These are phyloP conservation scores for Carex littledalei DNA, from an alignment of 176 grass and related monocot genomes.

Conservation along the genomic window DNA sequence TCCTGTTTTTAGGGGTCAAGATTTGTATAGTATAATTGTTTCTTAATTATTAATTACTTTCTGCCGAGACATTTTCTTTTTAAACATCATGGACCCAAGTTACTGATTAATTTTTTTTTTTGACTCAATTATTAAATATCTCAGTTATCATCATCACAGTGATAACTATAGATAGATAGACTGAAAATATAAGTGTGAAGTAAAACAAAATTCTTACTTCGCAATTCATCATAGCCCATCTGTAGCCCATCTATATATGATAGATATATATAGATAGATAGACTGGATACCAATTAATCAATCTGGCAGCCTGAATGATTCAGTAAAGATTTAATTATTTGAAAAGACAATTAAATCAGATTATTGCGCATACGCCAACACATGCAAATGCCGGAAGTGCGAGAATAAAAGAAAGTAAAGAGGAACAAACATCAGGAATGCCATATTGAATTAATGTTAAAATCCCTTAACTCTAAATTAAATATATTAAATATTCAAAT, in stretches of 20 bases:
- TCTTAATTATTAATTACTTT: conserved; percentile 1
- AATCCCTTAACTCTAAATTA: background rate
- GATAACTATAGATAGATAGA: too few relatives aligned
- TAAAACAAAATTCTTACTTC: too few relatives aligned
- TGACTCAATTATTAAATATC: background rate
- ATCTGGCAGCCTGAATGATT: too few relatives aligned
- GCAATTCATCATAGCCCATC: too few relatives aligned
- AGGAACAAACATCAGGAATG: background rate
- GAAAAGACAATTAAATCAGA: background rate
- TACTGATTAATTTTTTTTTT: background rate
- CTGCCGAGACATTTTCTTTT: background rate
- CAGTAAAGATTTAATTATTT: background rate
- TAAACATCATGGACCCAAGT: background rate
- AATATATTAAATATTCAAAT: too few relatives aligned
- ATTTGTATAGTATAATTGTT: background rate
- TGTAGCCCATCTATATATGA: too few relatives aligned
- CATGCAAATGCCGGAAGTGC: background rate
- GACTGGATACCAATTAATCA: too few relatives aligned
- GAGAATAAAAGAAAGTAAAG: background rate
- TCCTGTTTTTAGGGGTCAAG: background rate
- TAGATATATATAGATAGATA: too few relatives aligned
- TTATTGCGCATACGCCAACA: background rate
- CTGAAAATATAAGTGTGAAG: too few relatives aligned
- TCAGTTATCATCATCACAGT: background rate
- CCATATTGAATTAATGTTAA: background rate